These are phyloP conservation scores for Trametes elegans DNA, from an alignment of 768 basidiomycete species.

Conservation along the genomic window DNA sequence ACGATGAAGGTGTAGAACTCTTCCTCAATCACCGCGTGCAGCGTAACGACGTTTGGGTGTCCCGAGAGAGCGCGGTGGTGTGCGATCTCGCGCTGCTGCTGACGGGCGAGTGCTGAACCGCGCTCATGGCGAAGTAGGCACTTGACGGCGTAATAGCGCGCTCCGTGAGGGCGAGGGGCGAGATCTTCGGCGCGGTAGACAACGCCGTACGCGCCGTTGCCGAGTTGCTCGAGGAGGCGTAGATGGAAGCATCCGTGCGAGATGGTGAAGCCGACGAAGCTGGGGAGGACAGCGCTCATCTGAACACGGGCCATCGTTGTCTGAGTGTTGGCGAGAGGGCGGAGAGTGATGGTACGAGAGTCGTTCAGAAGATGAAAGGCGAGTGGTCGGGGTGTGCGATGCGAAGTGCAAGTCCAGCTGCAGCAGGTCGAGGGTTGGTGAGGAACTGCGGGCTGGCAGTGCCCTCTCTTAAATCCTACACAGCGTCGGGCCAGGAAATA, in stretches of 20 bases:
- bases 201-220: conserved; percentile 29
- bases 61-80: conserved; percentile 22
- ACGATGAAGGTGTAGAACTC: conserved; percentile 32
- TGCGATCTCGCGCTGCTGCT: conserved; percentile 27
- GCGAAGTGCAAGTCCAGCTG: no score
- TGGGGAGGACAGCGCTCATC: conserved; percentile 28
- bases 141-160: conserved; percentile 28
- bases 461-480: conserved; percentile 2
- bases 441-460: not conserved
- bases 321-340: not conserved
- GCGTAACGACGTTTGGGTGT: conserved; percentile 25
- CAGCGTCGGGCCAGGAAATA: conserved; percentile 4
- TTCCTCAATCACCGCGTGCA: conserved; percentile 28
- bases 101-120: conserved; percentile 15
- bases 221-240: conserved; percentile 20
- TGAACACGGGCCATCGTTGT: conserved; percentile 19
- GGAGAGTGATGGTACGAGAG: not conserved
- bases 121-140: conserved; percentile 25
- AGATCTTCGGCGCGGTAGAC: conserved; percentile 29
- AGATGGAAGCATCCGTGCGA: conserved; percentile 13
- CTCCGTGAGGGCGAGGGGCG: conserved; percentile 4
- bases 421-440: not conserved
- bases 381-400: not conserved
- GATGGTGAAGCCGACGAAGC: conserved; percentile 23
- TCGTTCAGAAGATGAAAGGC: not conserved